Percentiles rank a stretch among this genome's conserved stretches.
Conservation (phyloP, 129 eudicot genomes). For the Tanacetum coccineum region DNA sequence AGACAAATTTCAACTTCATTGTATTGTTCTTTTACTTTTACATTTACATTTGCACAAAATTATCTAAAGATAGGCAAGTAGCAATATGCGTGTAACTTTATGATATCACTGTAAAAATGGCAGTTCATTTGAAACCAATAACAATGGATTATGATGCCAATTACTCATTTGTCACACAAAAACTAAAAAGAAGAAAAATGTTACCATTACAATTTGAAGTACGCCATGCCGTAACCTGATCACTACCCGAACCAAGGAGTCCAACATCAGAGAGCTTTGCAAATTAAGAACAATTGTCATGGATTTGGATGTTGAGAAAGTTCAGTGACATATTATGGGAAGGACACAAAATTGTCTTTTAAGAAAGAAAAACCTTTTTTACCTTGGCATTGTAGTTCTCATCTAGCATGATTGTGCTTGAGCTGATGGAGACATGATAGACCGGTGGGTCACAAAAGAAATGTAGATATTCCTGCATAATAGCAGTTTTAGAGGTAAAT, state of each 20-base stretch:
- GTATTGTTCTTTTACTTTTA: too few species aligned
- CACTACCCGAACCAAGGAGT: constrained; percentile 43
- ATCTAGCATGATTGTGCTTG: constrained; percentile 77
- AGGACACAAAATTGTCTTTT: too few species aligned
- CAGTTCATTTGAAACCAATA: too few species aligned
- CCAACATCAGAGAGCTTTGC: constrained; percentile 69
- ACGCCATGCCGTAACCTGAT: constrained; percentile 31
- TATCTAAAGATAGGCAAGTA: too few species aligned
- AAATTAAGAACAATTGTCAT: not conserved
- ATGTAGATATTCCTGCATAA: constrained; percentile 66
- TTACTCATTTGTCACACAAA: not conserved
- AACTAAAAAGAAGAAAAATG: not conserved
- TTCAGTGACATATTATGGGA: not conserved
- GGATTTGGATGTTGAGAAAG: constrained; percentile 12
- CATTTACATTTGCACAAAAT: too few species aligned
- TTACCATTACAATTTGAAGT: constrained; percentile 50
- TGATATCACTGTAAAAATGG: too few species aligned
- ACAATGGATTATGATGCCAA: not conserved
- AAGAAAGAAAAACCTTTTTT: too few species aligned
- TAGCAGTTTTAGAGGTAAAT: constrained; percentile 3
- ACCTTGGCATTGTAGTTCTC: constrained; percentile 84
- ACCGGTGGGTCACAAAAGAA: constrained; percentile 89
- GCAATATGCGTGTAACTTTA: too few species aligned
- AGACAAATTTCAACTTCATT: too few species aligned
- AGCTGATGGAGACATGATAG: constrained; percentile 67